phyloP scores from a whole-genome alignment of 1,139 yeast genomes.

The Sporopachydermia cereana region DNA sequence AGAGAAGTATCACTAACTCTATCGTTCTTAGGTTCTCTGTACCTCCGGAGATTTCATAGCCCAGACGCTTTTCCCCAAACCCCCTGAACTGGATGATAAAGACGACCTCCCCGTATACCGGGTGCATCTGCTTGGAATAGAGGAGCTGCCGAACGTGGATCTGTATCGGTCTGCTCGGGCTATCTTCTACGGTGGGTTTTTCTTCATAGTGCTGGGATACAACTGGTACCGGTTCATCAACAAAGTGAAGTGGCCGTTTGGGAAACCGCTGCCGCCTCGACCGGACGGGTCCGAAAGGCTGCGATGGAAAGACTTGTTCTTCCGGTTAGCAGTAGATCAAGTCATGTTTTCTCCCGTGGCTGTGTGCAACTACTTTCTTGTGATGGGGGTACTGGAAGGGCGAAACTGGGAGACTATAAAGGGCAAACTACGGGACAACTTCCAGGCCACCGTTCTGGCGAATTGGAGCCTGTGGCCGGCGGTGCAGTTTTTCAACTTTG shows the following conservation, averaged over 20 bases:
- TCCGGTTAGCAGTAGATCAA: constrained; percentile 63
- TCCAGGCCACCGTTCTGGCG: constrained; percentile 48
- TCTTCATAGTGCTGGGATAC: constrained; percentile 69
- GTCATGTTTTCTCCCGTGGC: constrained; percentile 55
- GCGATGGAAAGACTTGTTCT: constrained; percentile 1
- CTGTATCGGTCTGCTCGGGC: constrained; percentile 49
- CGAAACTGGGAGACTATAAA: constrained; percentile 21
- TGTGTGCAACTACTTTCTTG: constrained; percentile 51
- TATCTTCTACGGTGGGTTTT: constrained; percentile 56
- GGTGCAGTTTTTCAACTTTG: constrained; percentile 64
- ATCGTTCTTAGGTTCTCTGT: constrained; percentile 32
- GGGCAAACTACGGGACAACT: constrained; percentile 34
- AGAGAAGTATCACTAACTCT: no score
- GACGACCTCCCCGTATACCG: background rate
- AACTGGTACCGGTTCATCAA: constrained; percentile 58
- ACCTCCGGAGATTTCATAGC: constrained; percentile 70
- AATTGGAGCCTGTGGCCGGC: constrained; percentile 88
- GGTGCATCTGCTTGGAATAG: constrained; percentile 13
- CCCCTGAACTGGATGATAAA: constrained; percentile 6
- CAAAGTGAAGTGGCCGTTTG: constrained; percentile 33
- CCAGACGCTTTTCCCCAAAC: constrained; percentile 41
- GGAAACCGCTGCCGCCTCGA: constrained; percentile 5
- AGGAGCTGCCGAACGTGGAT: constrained; percentile 22
- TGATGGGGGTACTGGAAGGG: constrained; percentile 59
- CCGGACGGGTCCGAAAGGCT: constrained; percentile 1